A percentile compares a stretch with the other conserved stretches of the same genome.
Conservation (phyloP, 2,329 filamentous ascomycete species). For the Hymenoscyphus linearis region DNA sequence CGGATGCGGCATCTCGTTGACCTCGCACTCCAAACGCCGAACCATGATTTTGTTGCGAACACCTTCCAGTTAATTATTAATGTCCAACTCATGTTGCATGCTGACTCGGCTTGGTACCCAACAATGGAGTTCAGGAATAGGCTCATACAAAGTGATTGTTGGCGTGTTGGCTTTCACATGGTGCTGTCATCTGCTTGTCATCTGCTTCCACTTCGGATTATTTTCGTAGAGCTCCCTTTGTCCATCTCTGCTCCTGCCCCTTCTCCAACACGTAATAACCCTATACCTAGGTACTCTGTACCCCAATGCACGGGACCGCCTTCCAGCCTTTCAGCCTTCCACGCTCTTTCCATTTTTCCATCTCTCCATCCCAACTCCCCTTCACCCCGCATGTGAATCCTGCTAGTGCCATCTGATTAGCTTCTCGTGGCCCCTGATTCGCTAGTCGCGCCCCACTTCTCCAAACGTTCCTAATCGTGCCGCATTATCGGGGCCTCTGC, state of each 20-base stretch:
- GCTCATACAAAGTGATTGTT: background rate
- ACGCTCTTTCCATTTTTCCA: too few species aligned
- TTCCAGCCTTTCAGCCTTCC: background rate
- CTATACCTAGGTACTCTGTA: too few species aligned
- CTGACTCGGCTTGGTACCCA: background rate
- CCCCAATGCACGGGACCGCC: background rate
- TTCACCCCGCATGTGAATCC: background rate
- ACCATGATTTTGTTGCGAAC: background rate
- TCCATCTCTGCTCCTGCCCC: background rate
- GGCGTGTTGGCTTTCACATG: background rate
- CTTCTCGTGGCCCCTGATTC: background rate
- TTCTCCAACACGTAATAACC: too few species aligned
- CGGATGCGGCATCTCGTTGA: background rate
- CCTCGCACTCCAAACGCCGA: background rate
- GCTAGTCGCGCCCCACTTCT: background rate
- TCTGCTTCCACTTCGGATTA: background rate
- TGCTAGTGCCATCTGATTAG: background rate
- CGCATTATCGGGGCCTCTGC: constrained; percentile 7
- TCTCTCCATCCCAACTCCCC: background rate
- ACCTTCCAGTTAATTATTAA: background rate
- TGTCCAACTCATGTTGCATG: background rate
- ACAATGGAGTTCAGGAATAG: background rate
- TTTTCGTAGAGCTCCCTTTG: background rate
- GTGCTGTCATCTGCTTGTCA: background rate
- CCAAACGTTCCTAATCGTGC: constrained; percentile 9